Evolutionary conservation across 768 basidiomycete genomes (phyloP).

Genomic region (Pulveroboletus sp.): DNA sequence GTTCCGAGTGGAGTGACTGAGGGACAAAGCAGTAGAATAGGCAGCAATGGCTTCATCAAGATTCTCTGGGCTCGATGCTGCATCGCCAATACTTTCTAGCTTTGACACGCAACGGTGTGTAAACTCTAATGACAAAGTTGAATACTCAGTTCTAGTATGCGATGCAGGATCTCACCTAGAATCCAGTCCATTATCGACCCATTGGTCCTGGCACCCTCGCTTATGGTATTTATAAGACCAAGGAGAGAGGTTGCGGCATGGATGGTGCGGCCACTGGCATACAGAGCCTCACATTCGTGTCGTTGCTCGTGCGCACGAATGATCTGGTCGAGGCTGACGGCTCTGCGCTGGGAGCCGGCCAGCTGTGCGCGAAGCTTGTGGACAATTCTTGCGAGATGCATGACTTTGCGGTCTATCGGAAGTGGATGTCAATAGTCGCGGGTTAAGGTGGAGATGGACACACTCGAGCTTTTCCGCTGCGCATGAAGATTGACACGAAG

Average conservation of each 20-base stretch:
- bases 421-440: background rate
- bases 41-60: background rate
- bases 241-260: constrained; percentile 1
- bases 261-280: background rate
- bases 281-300: background rate
- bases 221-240: background rate
- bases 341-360: background rate
- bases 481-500: too few species aligned
- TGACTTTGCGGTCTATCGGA: background rate
- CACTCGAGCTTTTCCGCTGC: too few species aligned
- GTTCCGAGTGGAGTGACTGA: background rate
- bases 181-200: background rate
- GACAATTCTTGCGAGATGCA: background rate
- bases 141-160: too few species aligned
- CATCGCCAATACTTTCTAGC: background rate
- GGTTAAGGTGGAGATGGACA: background rate
- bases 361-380: background rate
- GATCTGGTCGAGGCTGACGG: background rate
- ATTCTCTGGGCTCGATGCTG: background rate
- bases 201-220: background rate
- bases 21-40: background rate
- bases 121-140: background rate
- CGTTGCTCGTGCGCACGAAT: background rate
- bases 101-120: background rate
- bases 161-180: background rate